Percentiles rank a stretch among this genome's conserved stretches.
phyloP scores from a whole-genome alignment of 805 yeast genomes.

The Wickerhamiella domercqiae region DNA sequence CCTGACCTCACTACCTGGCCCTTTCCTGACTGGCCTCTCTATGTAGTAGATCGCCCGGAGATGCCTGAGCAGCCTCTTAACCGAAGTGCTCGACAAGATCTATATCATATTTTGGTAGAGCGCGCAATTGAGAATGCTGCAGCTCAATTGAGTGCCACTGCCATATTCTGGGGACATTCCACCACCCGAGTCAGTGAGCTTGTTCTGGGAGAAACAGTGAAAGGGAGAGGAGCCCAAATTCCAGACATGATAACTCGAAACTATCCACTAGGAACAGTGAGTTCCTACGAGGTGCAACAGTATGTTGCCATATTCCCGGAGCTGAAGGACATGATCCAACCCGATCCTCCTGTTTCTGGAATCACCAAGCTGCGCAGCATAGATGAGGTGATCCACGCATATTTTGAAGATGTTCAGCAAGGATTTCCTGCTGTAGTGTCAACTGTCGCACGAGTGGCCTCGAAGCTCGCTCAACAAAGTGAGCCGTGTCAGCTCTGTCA shows the following conservation, averaged over 20 bases:
- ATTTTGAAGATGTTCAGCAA: conserved; percentile 54
- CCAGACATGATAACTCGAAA: conserved; percentile 24
- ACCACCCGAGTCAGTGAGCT: conserved; percentile 76
- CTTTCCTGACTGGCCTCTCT: conserved; percentile 7
- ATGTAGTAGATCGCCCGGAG: too few species aligned
- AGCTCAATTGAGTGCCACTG: conserved; percentile 32
- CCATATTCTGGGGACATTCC: conserved; percentile 54
- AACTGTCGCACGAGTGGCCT: conserved; percentile 82
- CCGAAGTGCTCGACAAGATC: conserved; percentile 52
- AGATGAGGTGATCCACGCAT: conserved; percentile 59
- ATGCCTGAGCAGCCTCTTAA: conserved; percentile 9
- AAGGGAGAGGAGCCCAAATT: conserved; percentile 68
- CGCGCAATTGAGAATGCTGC: conserved; percentile 38
- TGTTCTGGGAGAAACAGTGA: conserved; percentile 63
- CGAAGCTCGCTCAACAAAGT: conserved; percentile 34
- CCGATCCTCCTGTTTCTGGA: conserved; percentile 20
- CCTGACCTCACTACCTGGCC: conserved; percentile 12
- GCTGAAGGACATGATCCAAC: conserved; percentile 19
- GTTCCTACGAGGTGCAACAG: conserved; percentile 49
- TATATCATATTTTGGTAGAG: conserved; percentile 32
- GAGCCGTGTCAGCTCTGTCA: conserved; percentile 15
- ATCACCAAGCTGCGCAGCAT: conserved; percentile 64
- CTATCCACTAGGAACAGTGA: conserved; percentile 66
- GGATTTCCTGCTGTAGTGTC: conserved; percentile 82
- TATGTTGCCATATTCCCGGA: conserved; percentile 33